These are phyloP conservation scores for Diddensiella santjacobensis DNA, from an alignment of 805 yeast species.

Conservation along the genomic window DNA sequence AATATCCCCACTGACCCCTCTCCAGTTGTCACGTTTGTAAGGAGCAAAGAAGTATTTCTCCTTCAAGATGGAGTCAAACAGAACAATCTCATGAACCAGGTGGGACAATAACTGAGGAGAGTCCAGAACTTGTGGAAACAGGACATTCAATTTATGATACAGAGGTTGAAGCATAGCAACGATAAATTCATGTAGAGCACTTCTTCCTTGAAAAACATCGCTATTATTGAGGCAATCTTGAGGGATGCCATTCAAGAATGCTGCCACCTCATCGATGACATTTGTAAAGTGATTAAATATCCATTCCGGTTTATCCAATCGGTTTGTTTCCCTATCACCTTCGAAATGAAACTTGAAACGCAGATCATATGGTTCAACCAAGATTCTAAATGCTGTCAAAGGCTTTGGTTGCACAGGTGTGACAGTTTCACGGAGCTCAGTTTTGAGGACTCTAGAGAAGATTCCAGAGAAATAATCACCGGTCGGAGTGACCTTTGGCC, in stretches of 20 bases:
- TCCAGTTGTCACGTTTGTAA: constrained; percentile 36
- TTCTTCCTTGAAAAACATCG: constrained; percentile 21
- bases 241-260: constrained; percentile 26
- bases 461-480: constrained; percentile 2
- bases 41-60: constrained; percentile 48
- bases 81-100: constrained; percentile 52
- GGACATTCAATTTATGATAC: constrained; percentile 39
- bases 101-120: constrained; percentile 54
- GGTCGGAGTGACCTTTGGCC: constrained; percentile 14
- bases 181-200: constrained; percentile 41
- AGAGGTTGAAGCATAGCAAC: constrained; percentile 47
- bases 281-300: constrained; percentile 45
- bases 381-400: constrained; percentile 37
- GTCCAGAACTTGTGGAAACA: constrained; percentile 27
- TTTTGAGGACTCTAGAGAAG: constrained; percentile 3
- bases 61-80: constrained; percentile 52
- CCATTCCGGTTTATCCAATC: constrained; percentile 70
- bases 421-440: constrained; percentile 1
- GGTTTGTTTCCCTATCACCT: constrained; percentile 54
- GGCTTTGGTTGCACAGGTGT: constrained; percentile 14
- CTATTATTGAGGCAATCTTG: constrained; percentile 21
- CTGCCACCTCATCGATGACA: constrained; percentile 32
- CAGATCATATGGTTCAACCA: constrained; percentile 44
- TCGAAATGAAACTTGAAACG: constrained; percentile 63
- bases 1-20: constrained; percentile 39